phyloP scores from a whole-genome alignment of 768 basidiomycete species.

The Panus rudis region DNA sequence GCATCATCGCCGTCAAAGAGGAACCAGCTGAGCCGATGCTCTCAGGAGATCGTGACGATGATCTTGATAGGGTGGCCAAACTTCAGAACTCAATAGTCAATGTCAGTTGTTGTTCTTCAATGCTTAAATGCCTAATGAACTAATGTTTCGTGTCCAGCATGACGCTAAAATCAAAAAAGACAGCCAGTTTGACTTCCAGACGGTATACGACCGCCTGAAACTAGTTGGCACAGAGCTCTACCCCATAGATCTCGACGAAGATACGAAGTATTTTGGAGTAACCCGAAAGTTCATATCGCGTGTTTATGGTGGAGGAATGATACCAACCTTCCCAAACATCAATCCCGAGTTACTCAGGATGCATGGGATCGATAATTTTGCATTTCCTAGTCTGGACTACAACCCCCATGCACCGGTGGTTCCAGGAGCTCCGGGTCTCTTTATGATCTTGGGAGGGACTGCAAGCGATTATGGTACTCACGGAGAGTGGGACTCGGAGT shows the following conservation, averaged over 20 bases:
- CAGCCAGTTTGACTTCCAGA: slow-evolving; percentile 1
- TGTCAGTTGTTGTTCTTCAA: too few species aligned
- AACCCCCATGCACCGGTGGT: slow-evolving; percentile 12
- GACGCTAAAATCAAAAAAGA: slow-evolving; percentile 11
- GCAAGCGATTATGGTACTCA: too few species aligned
- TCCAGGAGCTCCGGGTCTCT: slow-evolving; percentile 9
- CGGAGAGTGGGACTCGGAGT: too few species aligned
- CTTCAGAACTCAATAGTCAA: too few species aligned
- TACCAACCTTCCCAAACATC: slow-evolving; percentile 5
- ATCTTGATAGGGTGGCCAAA: too few species aligned
- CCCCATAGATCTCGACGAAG: slow-evolving; percentile 10
- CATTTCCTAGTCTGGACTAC: slow-evolving; percentile 5
- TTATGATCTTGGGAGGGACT: not conserved
- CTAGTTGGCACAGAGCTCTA: slow-evolving; percentile 1
- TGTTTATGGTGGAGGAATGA: slow-evolving; percentile 9
- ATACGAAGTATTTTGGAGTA: slow-evolving; percentile 1
- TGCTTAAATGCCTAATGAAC: too few species aligned
- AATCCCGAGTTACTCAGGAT: not conserved
- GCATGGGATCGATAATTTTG: slow-evolving; percentile 9
- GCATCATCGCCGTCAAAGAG: too few species aligned
- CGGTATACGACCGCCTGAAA: slow-evolving; percentile 7
- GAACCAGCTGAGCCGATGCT: too few species aligned
- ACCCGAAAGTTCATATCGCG: slow-evolving; percentile 6
- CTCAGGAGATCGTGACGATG: too few species aligned
- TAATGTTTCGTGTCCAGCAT: too few species aligned